These are phyloP conservation scores for Inosperma sp. DNA, from an alignment of 768 basidiomycete species.

Conservation along the genomic window DNA sequence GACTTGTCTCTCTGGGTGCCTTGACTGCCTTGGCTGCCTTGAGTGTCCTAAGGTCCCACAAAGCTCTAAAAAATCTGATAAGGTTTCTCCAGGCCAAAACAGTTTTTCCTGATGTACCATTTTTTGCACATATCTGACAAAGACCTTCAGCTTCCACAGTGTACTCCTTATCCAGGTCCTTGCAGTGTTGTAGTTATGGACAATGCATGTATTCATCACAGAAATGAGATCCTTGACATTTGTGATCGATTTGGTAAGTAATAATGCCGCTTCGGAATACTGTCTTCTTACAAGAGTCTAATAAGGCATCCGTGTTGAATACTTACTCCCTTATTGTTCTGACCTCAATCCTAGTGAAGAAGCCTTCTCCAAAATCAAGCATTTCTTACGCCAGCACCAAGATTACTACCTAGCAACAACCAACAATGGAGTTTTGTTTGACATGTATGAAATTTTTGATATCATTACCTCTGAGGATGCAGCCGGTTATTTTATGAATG, in stretches of 20 bases:
- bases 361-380: background rate
- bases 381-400: background rate
- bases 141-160: background rate
- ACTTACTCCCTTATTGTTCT: background rate
- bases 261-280: background rate
- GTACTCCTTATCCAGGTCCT: background rate
- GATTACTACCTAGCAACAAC: background rate
- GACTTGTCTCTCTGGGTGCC: no score
- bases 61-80: no score
- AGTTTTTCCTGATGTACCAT: no score
- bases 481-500: conserved; percentile 2
- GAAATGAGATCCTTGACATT: background rate
- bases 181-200: background rate
- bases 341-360: background rate
- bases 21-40: no score
- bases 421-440: background rate
- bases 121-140: no score
- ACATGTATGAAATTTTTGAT: background rate
- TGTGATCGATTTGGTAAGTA: background rate
- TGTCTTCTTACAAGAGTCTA: background rate
- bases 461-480: background rate
- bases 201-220: background rate
- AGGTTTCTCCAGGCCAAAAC: no score
- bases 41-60: no score
- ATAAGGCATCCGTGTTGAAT: background rate